Evolutionary conservation across 2,329 filamentous ascomycete species (phyloP).

Genomic region (Botrytis aclada): DNA sequence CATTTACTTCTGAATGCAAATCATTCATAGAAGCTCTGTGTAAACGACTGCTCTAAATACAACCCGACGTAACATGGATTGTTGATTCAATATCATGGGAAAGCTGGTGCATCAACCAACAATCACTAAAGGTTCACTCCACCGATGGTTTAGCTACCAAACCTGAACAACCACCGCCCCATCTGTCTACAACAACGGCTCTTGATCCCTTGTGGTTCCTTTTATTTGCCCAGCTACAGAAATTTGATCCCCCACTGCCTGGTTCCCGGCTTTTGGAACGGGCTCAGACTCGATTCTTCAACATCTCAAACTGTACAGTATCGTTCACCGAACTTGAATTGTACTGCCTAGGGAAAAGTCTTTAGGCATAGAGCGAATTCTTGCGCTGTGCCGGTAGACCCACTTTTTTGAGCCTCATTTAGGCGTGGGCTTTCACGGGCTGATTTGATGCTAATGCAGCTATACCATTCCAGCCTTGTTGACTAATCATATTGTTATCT

Average conservation of each 20-base stretch:
- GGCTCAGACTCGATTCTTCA: background rate
- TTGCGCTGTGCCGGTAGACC: background rate
- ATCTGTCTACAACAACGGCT: background rate
- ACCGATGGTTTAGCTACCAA: background rate
- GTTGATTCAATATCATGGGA: background rate
- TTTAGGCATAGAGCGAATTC: background rate
- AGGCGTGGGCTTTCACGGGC: background rate
- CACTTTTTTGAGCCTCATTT: slow-evolving; percentile 14
- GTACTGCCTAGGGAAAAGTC: slow-evolving; percentile 9
- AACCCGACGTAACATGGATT: background rate
- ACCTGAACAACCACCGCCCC: background rate
- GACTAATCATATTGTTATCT: background rate
- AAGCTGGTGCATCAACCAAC: background rate
- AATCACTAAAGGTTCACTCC: background rate
- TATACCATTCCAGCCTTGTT: background rate
- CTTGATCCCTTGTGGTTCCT: background rate
- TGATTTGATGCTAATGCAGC: slow-evolving; percentile 3
- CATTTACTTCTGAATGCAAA: background rate
- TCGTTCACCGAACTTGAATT: background rate
- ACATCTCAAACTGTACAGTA: background rate
- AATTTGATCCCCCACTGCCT: background rate
- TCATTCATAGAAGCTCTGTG: background rate
- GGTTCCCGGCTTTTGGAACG: background rate
- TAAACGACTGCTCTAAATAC: background rate
- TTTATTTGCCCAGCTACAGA: background rate